Conservation (phyloP, 2,329 filamentous ascomycete genomes). For the Hirsutella thompsonii region DNA sequence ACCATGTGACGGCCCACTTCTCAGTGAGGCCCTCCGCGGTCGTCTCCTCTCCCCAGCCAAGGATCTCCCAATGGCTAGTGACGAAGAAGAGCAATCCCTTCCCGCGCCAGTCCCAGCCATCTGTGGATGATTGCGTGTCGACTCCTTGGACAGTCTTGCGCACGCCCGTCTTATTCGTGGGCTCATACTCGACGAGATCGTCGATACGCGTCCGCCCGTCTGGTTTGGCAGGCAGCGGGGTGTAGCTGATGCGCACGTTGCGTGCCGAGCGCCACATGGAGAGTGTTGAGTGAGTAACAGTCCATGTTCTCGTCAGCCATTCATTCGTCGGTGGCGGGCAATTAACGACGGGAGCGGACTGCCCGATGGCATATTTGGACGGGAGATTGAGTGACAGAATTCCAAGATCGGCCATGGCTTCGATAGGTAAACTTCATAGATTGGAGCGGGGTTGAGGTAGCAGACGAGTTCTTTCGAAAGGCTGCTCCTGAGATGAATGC, state of each 20-base stretch:
- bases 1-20: slow-evolving; percentile 73
- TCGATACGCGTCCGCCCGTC: slow-evolving; percentile 41
- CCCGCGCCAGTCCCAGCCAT: slow-evolving; percentile 63
- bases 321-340: slow-evolving; percentile 30
- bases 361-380: slow-evolving; percentile 31
- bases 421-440: no score
- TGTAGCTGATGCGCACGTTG: slow-evolving; percentile 73
- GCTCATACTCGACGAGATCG: slow-evolving; percentile 61
- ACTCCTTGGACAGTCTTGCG: slow-evolving; percentile 52
- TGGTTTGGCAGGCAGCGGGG: slow-evolving; percentile 27
- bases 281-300: slow-evolving; percentile 63
- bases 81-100: slow-evolving; percentile 63
- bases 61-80: slow-evolving; percentile 65
- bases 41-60: slow-evolving; percentile 55
- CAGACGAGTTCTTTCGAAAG: no score
- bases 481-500: no score
- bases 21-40: slow-evolving; percentile 27
- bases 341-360: slow-evolving; percentile 16
- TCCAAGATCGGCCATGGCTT: slow-evolving; percentile 5
- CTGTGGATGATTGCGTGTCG: slow-evolving; percentile 32
- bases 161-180: slow-evolving; percentile 29
- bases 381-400: slow-evolving; percentile 22
- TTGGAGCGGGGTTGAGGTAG: no score
- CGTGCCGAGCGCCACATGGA: slow-evolving; percentile 69
- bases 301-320: slow-evolving; percentile 56